Percentiles rank a stretch among this genome's conserved stretches.
phyloP scores from a whole-genome alignment of 352 stramenopile genomes.

The Phytopythium sindhum region DNA sequence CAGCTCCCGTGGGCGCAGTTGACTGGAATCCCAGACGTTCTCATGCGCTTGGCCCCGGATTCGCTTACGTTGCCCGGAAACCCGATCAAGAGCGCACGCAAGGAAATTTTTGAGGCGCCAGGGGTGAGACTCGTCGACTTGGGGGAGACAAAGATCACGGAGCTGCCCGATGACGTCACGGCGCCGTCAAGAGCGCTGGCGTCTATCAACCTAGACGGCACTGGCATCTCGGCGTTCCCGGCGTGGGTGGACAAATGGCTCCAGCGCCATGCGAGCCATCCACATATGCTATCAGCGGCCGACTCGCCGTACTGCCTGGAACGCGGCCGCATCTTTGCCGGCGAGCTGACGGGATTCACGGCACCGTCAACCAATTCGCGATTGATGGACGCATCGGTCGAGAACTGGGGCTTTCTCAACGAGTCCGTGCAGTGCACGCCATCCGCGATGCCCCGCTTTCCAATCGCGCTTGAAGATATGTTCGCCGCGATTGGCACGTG shows the following conservation, averaged over 20 bases:
- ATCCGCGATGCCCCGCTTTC: not conserved
- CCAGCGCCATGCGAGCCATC: too few species aligned
- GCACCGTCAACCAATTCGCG: not conserved
- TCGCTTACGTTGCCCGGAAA: not conserved
- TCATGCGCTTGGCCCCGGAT: not conserved
- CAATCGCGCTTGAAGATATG: not conserved
- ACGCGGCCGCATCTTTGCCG: slow-evolving; percentile 3
- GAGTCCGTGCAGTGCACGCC: not conserved
- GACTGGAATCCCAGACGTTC: not conserved
- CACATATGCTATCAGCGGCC: not conserved
- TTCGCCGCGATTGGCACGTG: not conserved
- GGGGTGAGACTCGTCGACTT: not conserved
- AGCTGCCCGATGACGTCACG: not conserved
- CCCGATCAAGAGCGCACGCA: not conserved
- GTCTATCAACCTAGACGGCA: slow-evolving; percentile 1
- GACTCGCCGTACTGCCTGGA: slow-evolving; percentile 1
- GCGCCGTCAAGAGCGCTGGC: not conserved
- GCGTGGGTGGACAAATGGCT: not conserved
- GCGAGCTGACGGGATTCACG: not conserved
- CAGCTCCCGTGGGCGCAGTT: not conserved
- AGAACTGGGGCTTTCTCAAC: slow-evolving; percentile 1
- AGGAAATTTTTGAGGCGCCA: not conserved
- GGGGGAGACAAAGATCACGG: not conserved
- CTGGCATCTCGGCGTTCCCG: not conserved
- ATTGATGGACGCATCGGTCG: not conserved